These are phyloP conservation scores for Peniophora sp. DNA, from an alignment of 1,284 basidiomycete species.

Conservation along the genomic window DNA sequence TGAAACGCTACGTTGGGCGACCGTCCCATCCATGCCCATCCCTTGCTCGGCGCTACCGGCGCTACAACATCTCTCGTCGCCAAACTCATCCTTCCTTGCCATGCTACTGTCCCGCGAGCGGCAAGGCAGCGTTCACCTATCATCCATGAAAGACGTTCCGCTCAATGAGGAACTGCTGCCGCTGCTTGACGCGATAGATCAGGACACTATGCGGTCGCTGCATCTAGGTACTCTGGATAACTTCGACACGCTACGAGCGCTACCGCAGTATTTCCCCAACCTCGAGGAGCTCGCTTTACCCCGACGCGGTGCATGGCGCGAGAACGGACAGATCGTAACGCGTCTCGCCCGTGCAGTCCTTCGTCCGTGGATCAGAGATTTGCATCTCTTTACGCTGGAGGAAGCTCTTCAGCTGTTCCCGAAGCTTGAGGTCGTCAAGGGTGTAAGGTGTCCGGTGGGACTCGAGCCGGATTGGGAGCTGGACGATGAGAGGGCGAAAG, in stretches of 20 bases:
- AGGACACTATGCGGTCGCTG: not conserved
- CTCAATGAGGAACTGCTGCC: not conserved
- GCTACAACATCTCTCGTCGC: not conserved
- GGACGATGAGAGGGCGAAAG: not conserved
- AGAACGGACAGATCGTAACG: not conserved
- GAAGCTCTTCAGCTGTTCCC: not conserved
- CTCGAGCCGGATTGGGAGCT: not conserved
- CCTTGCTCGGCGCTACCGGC: not conserved
- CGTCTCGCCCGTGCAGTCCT: not conserved
- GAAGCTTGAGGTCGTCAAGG: not conserved
- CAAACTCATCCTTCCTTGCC: not conserved
- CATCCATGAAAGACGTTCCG: not conserved
- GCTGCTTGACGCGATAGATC: not conserved
- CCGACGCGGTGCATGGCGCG: not conserved
- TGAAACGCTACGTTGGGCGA: not conserved
- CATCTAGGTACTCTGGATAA: not conserved
- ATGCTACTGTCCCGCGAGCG: not conserved
- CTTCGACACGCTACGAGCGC: not conserved
- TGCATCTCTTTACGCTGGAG: not conserved
- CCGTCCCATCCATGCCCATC: not conserved
- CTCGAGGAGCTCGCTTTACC: not conserved
- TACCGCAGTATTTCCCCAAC: not conserved
- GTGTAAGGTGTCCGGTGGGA: not conserved
- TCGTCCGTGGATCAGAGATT: not conserved
- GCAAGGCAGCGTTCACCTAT: not conserved